Evolutionary conservation across 139 green algal species (phyloP), one percentile per base, ranked within the genome.

Genomic region (Chlamydomonas sp.): DNA sequence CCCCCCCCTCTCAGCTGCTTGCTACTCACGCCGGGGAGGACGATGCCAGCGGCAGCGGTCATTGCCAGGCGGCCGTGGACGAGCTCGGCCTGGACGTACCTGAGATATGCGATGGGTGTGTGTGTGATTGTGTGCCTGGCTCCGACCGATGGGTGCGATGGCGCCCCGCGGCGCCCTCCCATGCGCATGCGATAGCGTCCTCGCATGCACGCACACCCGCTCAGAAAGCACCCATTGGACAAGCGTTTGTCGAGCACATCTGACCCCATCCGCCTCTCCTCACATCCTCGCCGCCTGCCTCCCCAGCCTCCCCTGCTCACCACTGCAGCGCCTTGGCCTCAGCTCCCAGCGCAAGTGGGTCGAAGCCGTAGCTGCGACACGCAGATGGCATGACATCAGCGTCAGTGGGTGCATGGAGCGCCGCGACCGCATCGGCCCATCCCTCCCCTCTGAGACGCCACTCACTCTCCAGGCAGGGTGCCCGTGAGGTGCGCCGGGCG

Each of bases 61-160:
- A 97, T 96, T 57, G 92, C 92, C 65, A 82, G 92, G 70, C 92
- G 86, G 67, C 76, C 69, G 82, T 97, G 89, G 35, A 95, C 69
- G 59, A 97, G 79, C 87, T 97, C 91, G 60, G 91, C 81, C 71
- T 96, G 84, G 67, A 77, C 64, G 70, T 91, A 83, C 76, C 76
- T 87, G 73, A 59, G 34, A 73, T n/a, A n/a, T n/a, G 20, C 31
- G 16, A 72, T 54, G 43, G 13, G 20, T 54, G 43, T 54, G 43
- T 54, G 43, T 54, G 43, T 54, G 43, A 20, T 54, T 54, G 43
- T 13, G 43, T 20, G 43, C 43, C 13, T 54, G 43, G 13, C 16
- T 54, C 16, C 43, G 43, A 54, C 16, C 20, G 13, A 13, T 26
- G 13, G 43, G 16, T 34, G 33, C 13, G 34, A 5, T 49, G 31